Percentiles rank a stretch among this genome's conserved stretches.
These are phyloP conservation scores for Usnea hakonensis DNA, from an alignment of 495 filamentous ascomycete genomes.

Conservation along the genomic window DNA sequence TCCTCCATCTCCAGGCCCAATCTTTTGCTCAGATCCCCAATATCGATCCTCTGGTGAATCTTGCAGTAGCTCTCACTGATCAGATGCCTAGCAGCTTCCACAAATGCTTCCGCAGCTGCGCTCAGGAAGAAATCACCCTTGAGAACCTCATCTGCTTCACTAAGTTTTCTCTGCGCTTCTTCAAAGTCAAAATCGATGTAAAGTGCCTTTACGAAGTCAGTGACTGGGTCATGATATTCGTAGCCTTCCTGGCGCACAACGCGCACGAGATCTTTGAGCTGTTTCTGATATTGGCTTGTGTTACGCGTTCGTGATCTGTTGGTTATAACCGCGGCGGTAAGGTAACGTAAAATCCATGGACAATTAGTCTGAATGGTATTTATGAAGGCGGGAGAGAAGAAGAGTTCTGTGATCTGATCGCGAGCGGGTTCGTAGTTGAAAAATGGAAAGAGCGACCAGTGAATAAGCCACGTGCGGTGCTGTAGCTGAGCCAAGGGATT, in stretches of 20 bases:
- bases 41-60: conserved; percentile 96
- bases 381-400: conserved; percentile 94
- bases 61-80: conserved; percentile 99
- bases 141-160: conserved; percentile 84
- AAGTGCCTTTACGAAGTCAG: conserved; percentile 89
- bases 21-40: conserved; percentile 79
- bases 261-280: conserved; percentile 91
- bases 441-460: conserved; percentile 98
- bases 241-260: conserved; percentile 94
- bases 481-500: conserved; percentile 90
- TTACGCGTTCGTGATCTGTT: conserved; percentile 77
- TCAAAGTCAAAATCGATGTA: conserved; percentile 99
- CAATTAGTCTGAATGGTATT: conserved; percentile 98
- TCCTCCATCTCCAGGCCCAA: conserved; percentile 86
- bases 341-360: conserved; percentile 93
- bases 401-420: conserved; percentile 84
- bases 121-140: conserved; percentile 93
- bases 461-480: conserved; percentile 92
- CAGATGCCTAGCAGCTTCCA: conserved; percentile 87
- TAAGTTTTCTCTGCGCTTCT: conserved; percentile 88
- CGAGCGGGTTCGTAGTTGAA: conserved; percentile 94
- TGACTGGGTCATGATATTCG: conserved; percentile 94
- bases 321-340: conserved; percentile 91
- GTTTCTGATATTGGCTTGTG: conserved; percentile 84
- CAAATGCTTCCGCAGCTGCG: conserved; percentile 75